Base-by-base conservation (phyloP, 1,284 basidiomycete genomes). In the Sparassis latifolia region DNA sequence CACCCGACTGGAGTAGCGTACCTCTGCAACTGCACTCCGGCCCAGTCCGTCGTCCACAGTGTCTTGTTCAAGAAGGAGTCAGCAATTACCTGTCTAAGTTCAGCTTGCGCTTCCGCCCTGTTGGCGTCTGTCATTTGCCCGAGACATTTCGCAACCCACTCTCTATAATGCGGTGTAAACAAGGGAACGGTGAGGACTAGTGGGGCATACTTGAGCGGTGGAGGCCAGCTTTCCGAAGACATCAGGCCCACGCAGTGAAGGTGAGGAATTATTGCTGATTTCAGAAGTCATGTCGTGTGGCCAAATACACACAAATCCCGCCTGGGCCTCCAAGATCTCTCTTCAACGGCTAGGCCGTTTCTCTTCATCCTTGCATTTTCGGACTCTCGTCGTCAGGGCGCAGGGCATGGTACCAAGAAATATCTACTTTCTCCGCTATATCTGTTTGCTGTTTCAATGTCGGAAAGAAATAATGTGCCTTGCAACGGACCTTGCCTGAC, bases 41-140 rank as follows among this genome's bases (percentile, higher is more conserved):
- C 70, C 92, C 92, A 96, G 67, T 96, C 91, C 49, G 86, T 93
- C 33, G 87, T 89, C 85, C 90, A 91, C 37, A 96, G 76, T 5
- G 87, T 80, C 66, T 89, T 82, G 61, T 80, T 77, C 56, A 76
- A 76, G 70, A 86, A 89, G 73, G 88, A 79, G 61, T 88, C 82
- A 78, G 84, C 77, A 70, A 91, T 91, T 82, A 89, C 85, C 82
- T 89, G 77, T 80, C 85, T 86, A 64, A 91, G 69, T 74, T 91
- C 89, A 60, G 84, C 77, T 62, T 87, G 84, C 10, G 86, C 89
- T 62, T 90, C 88, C 48, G 71, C 69, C 64, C 79, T 78, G 66
- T 89, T 91, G 50, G 74, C 66, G 57, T 89, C 84, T 32, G 84
- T 85, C 82, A 90, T 89, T 70, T 89, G 82, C 39, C 85, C 83